phyloP scores from a whole-genome alignment of 2,329 filamentous ascomycete species.

The Aspergillus latus region DNA sequence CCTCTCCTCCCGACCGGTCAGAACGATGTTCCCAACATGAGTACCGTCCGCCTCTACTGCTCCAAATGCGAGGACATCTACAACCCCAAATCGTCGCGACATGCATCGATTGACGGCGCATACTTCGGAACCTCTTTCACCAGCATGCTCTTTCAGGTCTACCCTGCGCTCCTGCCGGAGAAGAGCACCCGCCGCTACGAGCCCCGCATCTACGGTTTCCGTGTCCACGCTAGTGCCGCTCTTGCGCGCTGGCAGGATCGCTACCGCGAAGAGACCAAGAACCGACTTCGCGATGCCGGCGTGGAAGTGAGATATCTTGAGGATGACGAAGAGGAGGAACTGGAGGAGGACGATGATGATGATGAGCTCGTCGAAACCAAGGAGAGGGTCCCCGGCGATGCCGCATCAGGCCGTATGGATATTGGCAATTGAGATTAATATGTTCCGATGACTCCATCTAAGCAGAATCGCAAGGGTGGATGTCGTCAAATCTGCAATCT shows the following conservation, averaged over 20 bases:
- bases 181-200: slow-evolving; percentile 86
- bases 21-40: slow-evolving; percentile 81
- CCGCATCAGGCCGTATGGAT: slow-evolving; percentile 39
- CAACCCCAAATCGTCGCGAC: slow-evolving; percentile 95
- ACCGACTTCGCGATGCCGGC: slow-evolving; percentile 65
- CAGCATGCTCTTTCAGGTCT: slow-evolving; percentile 98
- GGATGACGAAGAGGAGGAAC: slow-evolving; percentile 63
- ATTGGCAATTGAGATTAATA: slow-evolving; percentile 30
- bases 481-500: slow-evolving; percentile 4
- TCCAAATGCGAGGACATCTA: slow-evolving; percentile 97
- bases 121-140: slow-evolving; percentile 99
- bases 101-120: slow-evolving; percentile 92
- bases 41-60: slow-evolving; percentile 96
- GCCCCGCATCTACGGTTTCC: slow-evolving; percentile 91
- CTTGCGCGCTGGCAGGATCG: slow-evolving; percentile 87
- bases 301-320: slow-evolving; percentile 77
- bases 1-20: slow-evolving; percentile 93
- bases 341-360: slow-evolving; percentile 42
- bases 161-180: slow-evolving; percentile 80
- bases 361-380: slow-evolving; percentile 19
- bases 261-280: slow-evolving; percentile 78
- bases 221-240: slow-evolving; percentile 85
- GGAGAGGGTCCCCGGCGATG: slow-evolving; percentile 28
- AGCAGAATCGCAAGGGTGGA: background rate
- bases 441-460: background rate